Evolutionary conservation across 805 yeast genomes (phyloP), one percentile per base, ranked within the genome.

Genomic region (Candida awuae): DNA sequence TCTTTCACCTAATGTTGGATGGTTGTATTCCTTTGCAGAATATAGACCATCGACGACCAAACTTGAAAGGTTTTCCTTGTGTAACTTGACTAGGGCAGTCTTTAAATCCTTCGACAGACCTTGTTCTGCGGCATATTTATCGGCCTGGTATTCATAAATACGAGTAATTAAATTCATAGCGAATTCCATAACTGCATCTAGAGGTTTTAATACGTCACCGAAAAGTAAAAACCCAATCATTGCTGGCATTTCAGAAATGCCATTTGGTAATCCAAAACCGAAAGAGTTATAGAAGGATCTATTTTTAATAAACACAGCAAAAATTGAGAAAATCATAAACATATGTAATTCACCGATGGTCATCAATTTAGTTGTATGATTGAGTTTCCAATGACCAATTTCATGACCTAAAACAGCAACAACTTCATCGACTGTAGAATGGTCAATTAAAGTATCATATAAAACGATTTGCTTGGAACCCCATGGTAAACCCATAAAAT

Each of bases 341-440:
- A 80, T 60, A 50, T 84, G 84, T 5, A 65, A 58, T 61, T 85
- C 88, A 34, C 76, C 67, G 46, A 80, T 71, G 5, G 72, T 53
- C 53, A 92, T 62, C 70, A 81, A 73, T 56, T 78, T 79, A n/a
- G 88, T 67, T 45, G 88, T 81, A 61, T 92, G 99, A 42, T 82
- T 78, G 58, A 83, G 71, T 52, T 81, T 80, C 99, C 99, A 92
- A 61, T 92, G 99, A 37, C 99, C 99, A 50, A 92, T 81, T 66
- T 92, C 99, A 57, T 92, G 99, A n/a, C 95, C 97, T 48, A 90
- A 70, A 1, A 92, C 95, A 37, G 97, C 97, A 37, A 87, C 85
- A 29, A 87, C 84, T 62, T 92, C 94, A 31, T 71, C 73, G 21
- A 75, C 72, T 22, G 87, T 64, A 25, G 87, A 79, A 43, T 84